Evolutionary conservation across 768 basidiomycete species (phyloP).

Genomic region (Lentinula aciculospora): DNA sequence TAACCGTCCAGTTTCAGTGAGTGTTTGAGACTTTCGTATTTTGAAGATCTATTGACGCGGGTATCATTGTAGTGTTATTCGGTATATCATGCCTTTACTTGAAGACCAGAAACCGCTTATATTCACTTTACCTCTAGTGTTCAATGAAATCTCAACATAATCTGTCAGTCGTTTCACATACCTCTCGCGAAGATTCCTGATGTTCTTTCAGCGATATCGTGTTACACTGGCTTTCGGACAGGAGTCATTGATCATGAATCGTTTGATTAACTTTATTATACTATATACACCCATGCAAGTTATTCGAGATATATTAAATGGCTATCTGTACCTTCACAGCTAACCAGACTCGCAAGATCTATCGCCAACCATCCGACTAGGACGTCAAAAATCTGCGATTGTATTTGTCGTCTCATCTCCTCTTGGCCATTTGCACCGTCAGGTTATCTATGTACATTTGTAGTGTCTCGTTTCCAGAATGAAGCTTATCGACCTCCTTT

Average conservation of each 20-base stretch:
- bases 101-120: not conserved
- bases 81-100: constrained; percentile 33
- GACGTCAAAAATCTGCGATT: not conserved
- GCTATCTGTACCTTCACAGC: not conserved
- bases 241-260: constrained; percentile 53
- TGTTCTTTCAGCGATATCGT: constrained; percentile 55
- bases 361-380: not conserved
- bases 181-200: not conserved
- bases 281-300: not conserved
- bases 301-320: not conserved
- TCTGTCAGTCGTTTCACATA: constrained; percentile 42
- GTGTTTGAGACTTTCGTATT: constrained; percentile 22
- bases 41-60: not conserved
- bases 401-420: constrained; percentile 40
- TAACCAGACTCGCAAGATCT: too few species aligned
- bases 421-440: constrained; percentile 81
- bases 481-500: constrained; percentile 74
- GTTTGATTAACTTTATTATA: not conserved
- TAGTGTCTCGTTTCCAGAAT: constrained; percentile 73
- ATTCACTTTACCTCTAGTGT: constrained; percentile 46
- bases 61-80: constrained; percentile 61
- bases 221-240: constrained; percentile 78
- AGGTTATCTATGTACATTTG: constrained; percentile 90
- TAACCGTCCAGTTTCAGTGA: constrained; percentile 79
- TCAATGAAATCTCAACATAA: constrained; percentile 97